Conservation (phyloP, 306 rosid genomes). For the Gastrolobium villosum region DNA sequence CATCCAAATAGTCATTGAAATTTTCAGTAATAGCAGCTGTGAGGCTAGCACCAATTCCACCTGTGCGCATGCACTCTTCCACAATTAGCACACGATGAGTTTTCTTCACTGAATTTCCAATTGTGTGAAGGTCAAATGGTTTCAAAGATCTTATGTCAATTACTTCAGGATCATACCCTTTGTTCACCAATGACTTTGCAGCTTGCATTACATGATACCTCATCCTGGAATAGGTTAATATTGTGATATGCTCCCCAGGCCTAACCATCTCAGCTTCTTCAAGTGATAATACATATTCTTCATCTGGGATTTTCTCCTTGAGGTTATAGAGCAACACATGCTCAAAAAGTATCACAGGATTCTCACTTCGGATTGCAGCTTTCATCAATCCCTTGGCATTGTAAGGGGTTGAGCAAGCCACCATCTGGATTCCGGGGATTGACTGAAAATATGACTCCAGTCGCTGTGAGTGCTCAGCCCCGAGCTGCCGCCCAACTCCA, state of each 20-base stretch:
- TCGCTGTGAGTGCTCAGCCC: conserved; percentile 92
- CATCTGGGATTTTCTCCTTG: conserved; percentile 92
- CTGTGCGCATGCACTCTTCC: conserved; percentile 95
- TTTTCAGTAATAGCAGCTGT: conserved; percentile 87
- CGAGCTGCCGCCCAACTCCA: conserved; percentile 95
- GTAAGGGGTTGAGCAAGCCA: conserved; percentile 94
- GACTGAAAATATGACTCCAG: conserved; percentile 93
- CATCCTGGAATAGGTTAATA: conserved; percentile 90
- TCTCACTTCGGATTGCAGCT: conserved; percentile 92
- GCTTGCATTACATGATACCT: conserved; percentile 99
- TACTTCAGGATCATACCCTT: conserved; percentile 91
- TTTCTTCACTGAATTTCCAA: conserved; percentile 90
- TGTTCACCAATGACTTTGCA: conserved; percentile 88
- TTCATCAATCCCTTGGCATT: conserved; percentile 96
- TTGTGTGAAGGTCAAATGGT: conserved; percentile 88
- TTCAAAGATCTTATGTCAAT: conserved; percentile 93
- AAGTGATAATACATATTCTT: conserved; percentile 82
- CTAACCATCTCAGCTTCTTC: conserved; percentile 97
- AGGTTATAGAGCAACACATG: conserved; percentile 90
- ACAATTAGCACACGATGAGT: conserved; percentile 93
- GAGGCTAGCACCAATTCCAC: conserved; percentile 93
- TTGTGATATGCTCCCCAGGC: conserved; percentile 91
- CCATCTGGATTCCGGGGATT: conserved; percentile 97
- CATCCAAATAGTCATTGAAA: conserved; percentile 91
- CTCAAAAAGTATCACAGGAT: conserved; percentile 96